Conservation (phyloP, 2,329 filamentous ascomycete genomes). For the Bipolaris bicolor region DNA sequence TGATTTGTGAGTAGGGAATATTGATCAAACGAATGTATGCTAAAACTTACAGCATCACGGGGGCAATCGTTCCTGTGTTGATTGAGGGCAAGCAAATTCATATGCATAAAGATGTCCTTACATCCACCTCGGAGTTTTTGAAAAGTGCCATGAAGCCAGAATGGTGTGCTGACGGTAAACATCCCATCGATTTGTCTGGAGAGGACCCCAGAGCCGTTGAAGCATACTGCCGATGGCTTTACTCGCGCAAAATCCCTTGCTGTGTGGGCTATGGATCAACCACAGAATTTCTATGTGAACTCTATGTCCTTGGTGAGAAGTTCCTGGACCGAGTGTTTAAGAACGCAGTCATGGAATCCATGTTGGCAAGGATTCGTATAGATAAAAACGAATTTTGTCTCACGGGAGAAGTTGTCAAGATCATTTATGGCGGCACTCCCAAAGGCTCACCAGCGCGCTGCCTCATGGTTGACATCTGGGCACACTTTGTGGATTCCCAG, state of each 20-base stretch:
- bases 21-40: not conserved
- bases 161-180: not conserved
- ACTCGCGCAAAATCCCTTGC: not conserved
- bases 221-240: slow-evolving; percentile 12
- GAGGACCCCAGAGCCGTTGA: slow-evolving; percentile 5
- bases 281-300: too few species aligned
- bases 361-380: too few species aligned
- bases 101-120: not conserved
- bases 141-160: not conserved
- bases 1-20: not conserved
- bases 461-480: slow-evolving; percentile 2
- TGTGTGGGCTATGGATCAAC: too few species aligned
- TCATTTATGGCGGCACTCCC: slow-evolving; percentile 10
- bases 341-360: too few species aligned
- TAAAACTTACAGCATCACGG: not conserved
- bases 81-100: not conserved
- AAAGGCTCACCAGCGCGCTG: not conserved
- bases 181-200: slow-evolving; percentile 7
- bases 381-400: too few species aligned
- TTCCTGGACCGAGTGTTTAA: slow-evolving; percentile 6
- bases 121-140: not conserved
- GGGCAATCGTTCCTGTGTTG: not conserved
- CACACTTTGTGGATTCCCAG: too few species aligned
- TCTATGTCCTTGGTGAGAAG: slow-evolving; percentile 5
- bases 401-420: too few species aligned